phyloP scores from a whole-genome alignment of 2,329 filamentous ascomycete species.

The Penicillium sp. region DNA sequence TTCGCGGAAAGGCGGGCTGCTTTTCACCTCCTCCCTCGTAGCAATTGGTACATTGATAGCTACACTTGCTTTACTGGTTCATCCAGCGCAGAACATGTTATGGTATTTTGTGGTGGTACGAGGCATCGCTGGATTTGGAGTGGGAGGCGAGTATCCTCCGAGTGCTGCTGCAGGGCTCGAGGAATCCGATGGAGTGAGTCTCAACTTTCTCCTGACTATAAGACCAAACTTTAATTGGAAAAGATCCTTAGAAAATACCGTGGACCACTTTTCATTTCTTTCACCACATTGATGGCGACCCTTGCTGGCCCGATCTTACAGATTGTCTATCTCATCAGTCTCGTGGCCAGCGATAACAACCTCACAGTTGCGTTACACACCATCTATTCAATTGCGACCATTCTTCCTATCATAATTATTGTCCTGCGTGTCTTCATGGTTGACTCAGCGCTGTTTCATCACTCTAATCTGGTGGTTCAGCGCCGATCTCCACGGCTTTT shows the following conservation, averaged over 20 bases:
- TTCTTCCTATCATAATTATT: constrained; percentile 34
- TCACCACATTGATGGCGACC: constrained; percentile 38
- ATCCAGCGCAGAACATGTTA: constrained; percentile 33
- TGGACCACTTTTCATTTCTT: constrained; percentile 36
- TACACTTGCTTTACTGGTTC: constrained; percentile 38
- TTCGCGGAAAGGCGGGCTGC: constrained; percentile 26
- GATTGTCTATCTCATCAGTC: constrained; percentile 36
- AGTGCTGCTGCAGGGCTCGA: constrained; percentile 39
- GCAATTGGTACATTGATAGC: constrained; percentile 35
- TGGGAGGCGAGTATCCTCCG: constrained; percentile 40
- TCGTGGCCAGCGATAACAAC: constrained; percentile 37
- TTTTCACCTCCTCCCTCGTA: constrained; percentile 31
- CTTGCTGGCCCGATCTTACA: constrained; percentile 33
- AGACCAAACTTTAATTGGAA: background rate
- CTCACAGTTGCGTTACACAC: constrained; percentile 29
- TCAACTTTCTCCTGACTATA: background rate
- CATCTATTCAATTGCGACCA: constrained; percentile 33
- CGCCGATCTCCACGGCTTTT: constrained; percentile 25
- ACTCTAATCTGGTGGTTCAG: constrained; percentile 32
- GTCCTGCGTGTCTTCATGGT: constrained; percentile 35
- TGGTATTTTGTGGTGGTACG: constrained; percentile 40
- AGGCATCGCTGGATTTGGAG: constrained; percentile 38
- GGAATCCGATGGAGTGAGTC: constrained; percentile 32
- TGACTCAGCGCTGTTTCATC: constrained; percentile 33
- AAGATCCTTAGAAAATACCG: constrained; percentile 27